phyloP scores from a whole-genome alignment of 192 early-diverging fungal genomes.

The Backusella australiensis region DNA sequence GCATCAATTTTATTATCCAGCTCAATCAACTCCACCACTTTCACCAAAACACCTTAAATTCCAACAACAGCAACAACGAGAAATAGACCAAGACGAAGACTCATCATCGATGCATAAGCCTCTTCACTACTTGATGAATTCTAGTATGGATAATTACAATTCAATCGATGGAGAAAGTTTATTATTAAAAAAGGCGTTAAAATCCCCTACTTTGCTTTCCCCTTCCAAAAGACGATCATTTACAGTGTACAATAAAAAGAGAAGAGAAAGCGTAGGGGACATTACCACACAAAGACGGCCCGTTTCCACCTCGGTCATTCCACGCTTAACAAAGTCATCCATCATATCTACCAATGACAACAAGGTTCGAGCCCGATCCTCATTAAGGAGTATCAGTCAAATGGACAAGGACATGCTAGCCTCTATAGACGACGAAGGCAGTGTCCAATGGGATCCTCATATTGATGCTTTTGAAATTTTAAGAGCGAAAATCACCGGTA shows the following conservation, averaged over 20 bases:
- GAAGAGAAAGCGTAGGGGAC: constrained; percentile 21
- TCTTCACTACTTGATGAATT: background rate
- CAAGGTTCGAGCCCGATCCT: background rate
- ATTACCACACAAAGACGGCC: background rate
- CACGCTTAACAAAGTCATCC: constrained; percentile 12
- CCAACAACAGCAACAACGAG: background rate
- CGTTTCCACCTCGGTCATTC: background rate
- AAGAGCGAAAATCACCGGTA: constrained; percentile 20
- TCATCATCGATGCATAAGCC: background rate
- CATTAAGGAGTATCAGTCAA: constrained; percentile 9
- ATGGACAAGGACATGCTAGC: background rate
- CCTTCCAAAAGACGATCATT: background rate
- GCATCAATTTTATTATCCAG: background rate
- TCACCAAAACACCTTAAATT: background rate
- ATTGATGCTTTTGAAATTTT: constrained; percentile 23
- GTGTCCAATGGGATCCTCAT: constrained; percentile 13
- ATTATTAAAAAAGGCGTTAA: constrained; percentile 9
- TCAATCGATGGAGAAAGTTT: constrained; percentile 1
- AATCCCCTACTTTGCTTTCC: background rate
- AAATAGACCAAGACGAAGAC: background rate
- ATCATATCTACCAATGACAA: background rate
- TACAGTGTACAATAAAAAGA: constrained; percentile 3
- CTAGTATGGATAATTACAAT: background rate
- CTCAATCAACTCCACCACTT: background rate
- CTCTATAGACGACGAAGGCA: background rate